Evolutionary conservation across 352 stramenopile genomes (phyloP).

Genomic region (Bremia lactucae): DNA sequence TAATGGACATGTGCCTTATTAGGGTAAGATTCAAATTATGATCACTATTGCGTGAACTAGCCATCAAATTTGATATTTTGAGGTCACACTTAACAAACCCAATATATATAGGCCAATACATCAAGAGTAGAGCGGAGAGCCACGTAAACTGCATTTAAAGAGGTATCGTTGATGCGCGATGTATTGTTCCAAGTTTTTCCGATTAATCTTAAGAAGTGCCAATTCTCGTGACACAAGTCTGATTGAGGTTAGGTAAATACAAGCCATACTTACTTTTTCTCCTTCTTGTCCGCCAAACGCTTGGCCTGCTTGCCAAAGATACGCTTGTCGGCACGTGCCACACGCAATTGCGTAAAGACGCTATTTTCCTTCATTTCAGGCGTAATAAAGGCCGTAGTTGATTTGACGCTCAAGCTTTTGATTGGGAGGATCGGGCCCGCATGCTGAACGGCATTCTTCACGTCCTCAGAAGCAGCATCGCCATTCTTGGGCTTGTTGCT

Average conservation of each 20-base stretch:
- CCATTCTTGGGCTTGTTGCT: conserved; percentile 93
- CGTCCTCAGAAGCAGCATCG: conserved; percentile 87
- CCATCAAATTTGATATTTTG: too few relatives aligned
- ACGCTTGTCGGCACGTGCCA: conserved; percentile 77
- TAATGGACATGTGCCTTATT: too few relatives aligned
- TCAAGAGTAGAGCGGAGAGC: too few relatives aligned
- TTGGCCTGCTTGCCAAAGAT: conserved; percentile 86
- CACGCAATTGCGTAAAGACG: conserved; percentile 75
- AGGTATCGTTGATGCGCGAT: conserved; percentile 36
- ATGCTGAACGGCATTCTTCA: conserved; percentile 88
- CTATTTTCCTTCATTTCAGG: conserved; percentile 80
- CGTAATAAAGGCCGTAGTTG: conserved; percentile 69
- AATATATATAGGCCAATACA: too few relatives aligned
- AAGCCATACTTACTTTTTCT: conserved; percentile 60
- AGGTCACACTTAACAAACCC: too few relatives aligned
- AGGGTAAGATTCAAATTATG: too few relatives aligned
- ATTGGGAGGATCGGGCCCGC: conserved; percentile 72
- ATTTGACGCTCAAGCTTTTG: conserved; percentile 63
- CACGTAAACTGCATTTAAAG: too few relatives aligned
- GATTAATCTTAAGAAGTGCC: conserved; percentile 31
- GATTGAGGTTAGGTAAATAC: conserved; percentile 11
- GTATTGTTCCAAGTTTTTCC: conserved; percentile 61
- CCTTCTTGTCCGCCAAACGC: conserved; percentile 82
- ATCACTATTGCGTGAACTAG: too few relatives aligned
- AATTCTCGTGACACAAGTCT: conserved; percentile 5